Evolutionary conservation across 495 filamentous ascomycete species (phyloP), one percentile per base, ranked within the genome.

Genomic region (Penicillium waksmanii): DNA sequence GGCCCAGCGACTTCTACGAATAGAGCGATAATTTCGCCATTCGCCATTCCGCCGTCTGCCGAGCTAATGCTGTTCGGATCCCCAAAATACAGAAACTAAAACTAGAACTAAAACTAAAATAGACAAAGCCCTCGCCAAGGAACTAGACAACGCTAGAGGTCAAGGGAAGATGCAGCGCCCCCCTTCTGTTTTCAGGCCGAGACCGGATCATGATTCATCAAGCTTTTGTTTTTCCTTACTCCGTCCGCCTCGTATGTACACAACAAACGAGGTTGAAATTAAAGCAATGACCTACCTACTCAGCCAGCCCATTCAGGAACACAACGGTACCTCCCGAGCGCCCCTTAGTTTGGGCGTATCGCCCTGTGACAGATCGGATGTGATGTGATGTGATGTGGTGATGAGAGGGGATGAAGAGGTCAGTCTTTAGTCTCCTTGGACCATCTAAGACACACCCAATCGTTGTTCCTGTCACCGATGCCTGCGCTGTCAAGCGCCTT

Each of bases 401-500:
- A 21, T 17, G 21, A 51, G 19, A 15, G 6, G 35, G 4, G 5
- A 12, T 34, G 31, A 52, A 23, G 46, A 48, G 19, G 10, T 38
- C 18, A n/a, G 10, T 27, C 10, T 8, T 27, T 48, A 11, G 42
- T 27, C 51, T 34, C 13, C 19, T 17, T 17, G 12, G 34, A 19
- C 4, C 8, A 51, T 25, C 17, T 58, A 36, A 53, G 56, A 66
- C 59, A 52, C 23, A 19, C 2, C 60, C 63, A 66, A 60, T 66
- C 31, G 51, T 2, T 17, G 23, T 12, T 6, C 13, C 5, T 17
- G 27, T 17, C 11, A 31, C 6, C 9, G 23, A 46, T 65, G 59
- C 53, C 59, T 63, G 63, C 49, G 63, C 60, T 63, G 63, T 60
- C 63, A 65, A 65, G 62, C 57, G 54, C 31, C 58, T 27, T 44